A percentile compares a stretch with the other conserved stretches of the same genome.
phyloP scores from a whole-genome alignment of 2,329 filamentous ascomycete species.

The Graphilbum ipis-grandicollis region DNA sequence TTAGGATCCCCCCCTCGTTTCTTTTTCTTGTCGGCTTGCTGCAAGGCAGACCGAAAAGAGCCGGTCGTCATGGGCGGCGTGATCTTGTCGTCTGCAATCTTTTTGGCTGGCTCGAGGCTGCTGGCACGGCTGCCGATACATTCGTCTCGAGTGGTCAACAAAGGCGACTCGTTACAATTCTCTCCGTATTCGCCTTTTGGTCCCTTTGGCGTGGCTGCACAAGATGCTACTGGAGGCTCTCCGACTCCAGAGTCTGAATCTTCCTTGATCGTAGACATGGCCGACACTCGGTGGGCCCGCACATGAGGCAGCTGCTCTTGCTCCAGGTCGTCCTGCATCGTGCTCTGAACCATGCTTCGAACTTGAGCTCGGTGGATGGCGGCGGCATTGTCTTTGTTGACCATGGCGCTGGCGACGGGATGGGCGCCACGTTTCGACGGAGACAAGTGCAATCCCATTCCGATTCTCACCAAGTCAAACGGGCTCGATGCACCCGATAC shows the following conservation, averaged over 20 bases:
- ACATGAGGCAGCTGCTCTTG: constrained; percentile 18
- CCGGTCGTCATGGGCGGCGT: not conserved
- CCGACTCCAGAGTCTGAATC: constrained; percentile 1
- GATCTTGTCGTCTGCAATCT: not conserved
- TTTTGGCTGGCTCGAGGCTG: no score
- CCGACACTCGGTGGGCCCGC: constrained; percentile 1
- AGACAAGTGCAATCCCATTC: no score
- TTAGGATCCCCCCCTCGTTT: no score
- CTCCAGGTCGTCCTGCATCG: constrained; percentile 40
- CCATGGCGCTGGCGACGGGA: no score
- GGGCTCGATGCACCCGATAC: no score
- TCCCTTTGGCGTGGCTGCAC: no score
- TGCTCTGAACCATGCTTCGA: constrained; percentile 33
- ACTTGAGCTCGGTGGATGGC: constrained; percentile 37
- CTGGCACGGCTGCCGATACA: no score
- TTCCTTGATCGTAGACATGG: constrained; percentile 10
- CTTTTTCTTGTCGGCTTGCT: not conserved
- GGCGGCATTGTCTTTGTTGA: constrained; percentile 27
- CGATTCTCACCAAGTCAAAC: no score
- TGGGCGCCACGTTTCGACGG: no score
- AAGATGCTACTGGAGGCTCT: no score
- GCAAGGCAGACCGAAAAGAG: not conserved
- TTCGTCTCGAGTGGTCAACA: not conserved
- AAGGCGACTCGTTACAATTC: no score
- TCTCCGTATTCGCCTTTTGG: no score